Base-by-base conservation (phyloP, 305 asterid genomes). In the Rubia tinctorum region DNA sequence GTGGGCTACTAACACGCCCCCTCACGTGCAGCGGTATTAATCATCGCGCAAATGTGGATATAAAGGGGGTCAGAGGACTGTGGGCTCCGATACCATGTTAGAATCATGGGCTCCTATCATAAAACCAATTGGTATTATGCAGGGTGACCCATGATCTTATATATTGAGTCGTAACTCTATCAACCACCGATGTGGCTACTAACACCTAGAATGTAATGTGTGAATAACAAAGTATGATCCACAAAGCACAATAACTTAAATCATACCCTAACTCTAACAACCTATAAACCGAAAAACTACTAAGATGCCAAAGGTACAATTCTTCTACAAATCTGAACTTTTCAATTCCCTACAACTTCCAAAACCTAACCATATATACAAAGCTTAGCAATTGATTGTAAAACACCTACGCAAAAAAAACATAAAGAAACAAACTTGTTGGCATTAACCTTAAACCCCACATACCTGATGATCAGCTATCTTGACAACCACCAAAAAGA, bases 401-500 rank as follows among this genome's bases (percentile, higher is more conserved):
- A 7, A 3, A 49, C 30, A 58, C 14, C 56, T 18, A 47, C 10
- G 11, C 44, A 40, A 40, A 17, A 60, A 7, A 72, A 0, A 25
- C 49, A n/a, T 30, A 34, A 65, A 12, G 15, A 9, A 73, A 47
- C 22, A 63, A 47, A 61, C 6, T 25, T 45, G 44, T 25, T 11
- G 25, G 17, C 17, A 47, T 10, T 12, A 43, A 17, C 22, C 37
- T 17, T 14, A 15, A 14, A 43, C 8, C 55, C 11, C 43, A 66
- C 84, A 71, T 25, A 93, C 98, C 98, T 91, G 90, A 74, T 93
- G 97, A 89, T 91, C 97, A 2, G 73, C 81, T 75, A 89, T 91
- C 91, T 93, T 93, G 73, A 93, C 96, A 76, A 91, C 96, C 73
- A 93, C 98, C 91, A 93, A 82, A 85, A 93, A 93, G 86, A 95